Percentiles rank a stretch among this genome's conserved stretches.
These are phyloP conservation scores for Penicillium cinerascens DNA, from an alignment of 495 filamentous ascomycete genomes.

Conservation along the genomic window DNA sequence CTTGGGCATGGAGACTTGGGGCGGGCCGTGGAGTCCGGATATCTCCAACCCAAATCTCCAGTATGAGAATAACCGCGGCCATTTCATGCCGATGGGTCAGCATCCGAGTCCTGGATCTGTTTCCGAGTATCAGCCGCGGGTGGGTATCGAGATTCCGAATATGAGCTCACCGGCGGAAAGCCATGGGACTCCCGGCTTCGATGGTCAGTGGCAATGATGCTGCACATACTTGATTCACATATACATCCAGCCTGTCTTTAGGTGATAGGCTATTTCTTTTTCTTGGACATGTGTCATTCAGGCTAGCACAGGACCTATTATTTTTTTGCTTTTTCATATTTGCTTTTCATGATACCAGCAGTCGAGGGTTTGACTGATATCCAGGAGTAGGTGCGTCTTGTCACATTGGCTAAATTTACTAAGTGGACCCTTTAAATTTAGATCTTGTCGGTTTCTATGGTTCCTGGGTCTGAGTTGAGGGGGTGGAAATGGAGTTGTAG, in stretches of 20 bases:
- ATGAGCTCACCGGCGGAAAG: neutral
- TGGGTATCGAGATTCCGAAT: neutral
- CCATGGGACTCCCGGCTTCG: constrained; percentile 3
- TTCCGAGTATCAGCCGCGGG: constrained; percentile 8
- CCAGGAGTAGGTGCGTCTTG: neutral
- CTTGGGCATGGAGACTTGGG: constrained; percentile 50
- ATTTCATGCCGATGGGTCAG: constrained; percentile 12
- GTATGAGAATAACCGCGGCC: constrained; percentile 5
- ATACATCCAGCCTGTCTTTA: neutral
- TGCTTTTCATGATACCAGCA: constrained; percentile 9
- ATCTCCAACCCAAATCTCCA: constrained; percentile 1
- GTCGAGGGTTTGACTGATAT: neutral
- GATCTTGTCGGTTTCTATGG: too few species aligned
- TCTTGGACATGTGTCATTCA: neutral
- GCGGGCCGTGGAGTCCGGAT: constrained; percentile 14
- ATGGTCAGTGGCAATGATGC: constrained; percentile 14
- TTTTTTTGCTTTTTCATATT: neutral
- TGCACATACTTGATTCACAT: neutral
- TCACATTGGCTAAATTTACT: neutral
- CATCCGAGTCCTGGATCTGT: constrained; percentile 4
- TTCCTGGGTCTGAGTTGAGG: too few species aligned
- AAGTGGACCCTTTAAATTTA: neutral
- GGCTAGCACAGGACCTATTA: neutral
- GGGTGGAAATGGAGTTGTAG: too few species aligned
- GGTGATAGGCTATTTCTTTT: neutral